These are phyloP conservation scores for Limonium bicolor DNA, from an alignment of 148 eudicot genomes.

Conservation along the genomic window DNA sequence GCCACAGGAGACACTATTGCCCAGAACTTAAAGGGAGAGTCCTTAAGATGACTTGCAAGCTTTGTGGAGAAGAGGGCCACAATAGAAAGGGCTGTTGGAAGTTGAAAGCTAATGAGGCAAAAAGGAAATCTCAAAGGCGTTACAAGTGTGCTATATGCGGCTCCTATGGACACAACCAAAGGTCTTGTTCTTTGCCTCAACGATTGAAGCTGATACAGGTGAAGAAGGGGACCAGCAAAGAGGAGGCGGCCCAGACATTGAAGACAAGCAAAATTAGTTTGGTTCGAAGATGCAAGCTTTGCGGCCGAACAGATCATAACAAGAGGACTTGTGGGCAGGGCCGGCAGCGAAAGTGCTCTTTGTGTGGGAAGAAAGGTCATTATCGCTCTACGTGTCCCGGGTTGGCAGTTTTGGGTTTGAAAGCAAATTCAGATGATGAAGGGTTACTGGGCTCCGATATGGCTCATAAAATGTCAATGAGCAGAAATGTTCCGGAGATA, in stretches of 20 bases:
- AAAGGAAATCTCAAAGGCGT: constrained; percentile 9
- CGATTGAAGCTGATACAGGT: neutral
- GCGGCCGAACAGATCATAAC: constrained; percentile 15
- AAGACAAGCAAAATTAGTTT: neutral
- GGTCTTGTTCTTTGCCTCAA: constrained; percentile 34
- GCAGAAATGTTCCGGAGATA: too few relatives aligned
- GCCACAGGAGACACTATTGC: constrained; percentile 72
- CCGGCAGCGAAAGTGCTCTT: constrained; percentile 25
- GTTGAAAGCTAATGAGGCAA: constrained; percentile 12
- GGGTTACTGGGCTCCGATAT: too few relatives aligned
- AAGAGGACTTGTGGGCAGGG: constrained; percentile 4
- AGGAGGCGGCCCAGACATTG: neutral
- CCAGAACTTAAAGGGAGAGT: constrained; percentile 35
- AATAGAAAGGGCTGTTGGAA: constrained; percentile 57
- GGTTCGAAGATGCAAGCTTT: constrained; percentile 9
- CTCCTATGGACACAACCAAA: constrained; percentile 45
- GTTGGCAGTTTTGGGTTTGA: too few relatives aligned
- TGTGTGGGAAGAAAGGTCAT: constrained; percentile 52
- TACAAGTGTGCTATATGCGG: constrained; percentile 43
- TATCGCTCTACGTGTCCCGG: constrained; percentile 56
- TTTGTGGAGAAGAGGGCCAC: constrained; percentile 74
- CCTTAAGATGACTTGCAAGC: constrained; percentile 39
- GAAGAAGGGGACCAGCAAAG: neutral
- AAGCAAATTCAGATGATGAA: too few relatives aligned
- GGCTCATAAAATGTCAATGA: too few relatives aligned